These are phyloP conservation scores for Xylaria longipes DNA, from an alignment of 495 filamentous ascomycete species.

Conservation along the genomic window DNA sequence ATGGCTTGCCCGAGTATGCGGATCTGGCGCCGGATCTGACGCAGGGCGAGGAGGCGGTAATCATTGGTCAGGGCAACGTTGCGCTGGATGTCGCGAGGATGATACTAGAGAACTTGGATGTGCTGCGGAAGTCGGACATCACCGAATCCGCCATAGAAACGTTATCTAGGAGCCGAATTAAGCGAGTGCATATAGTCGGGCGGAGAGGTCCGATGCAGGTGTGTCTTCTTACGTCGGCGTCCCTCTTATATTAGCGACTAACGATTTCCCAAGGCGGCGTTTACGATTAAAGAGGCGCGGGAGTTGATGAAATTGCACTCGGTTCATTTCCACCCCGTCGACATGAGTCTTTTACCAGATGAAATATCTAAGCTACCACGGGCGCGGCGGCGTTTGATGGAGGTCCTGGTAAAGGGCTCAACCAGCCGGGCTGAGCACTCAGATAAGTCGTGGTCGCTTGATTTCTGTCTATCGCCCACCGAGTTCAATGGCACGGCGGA, in stretches of 20 bases:
- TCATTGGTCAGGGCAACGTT: conserved; percentile 96
- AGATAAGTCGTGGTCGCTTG: conserved; percentile 78
- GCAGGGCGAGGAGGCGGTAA: conserved; percentile 79
- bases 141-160: conserved; percentile 79
- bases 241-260: background rate
- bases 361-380: conserved; percentile 70
- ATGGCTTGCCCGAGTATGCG: conserved; percentile 86
- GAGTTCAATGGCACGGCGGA: conserved; percentile 63
- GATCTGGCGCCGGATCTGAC: conserved; percentile 77
- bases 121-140: conserved; percentile 83
- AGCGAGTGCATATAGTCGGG: conserved; percentile 82
- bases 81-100: conserved; percentile 93
- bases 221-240: conserved; percentile 10
- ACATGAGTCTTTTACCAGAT: conserved; percentile 66
- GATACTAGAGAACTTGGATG: conserved; percentile 73
- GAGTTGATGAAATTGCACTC: conserved; percentile 81
- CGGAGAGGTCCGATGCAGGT: conserved; percentile 88
- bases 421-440: conserved; percentile 51
- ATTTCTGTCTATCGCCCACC: conserved; percentile 79
- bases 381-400: conserved; percentile 74
- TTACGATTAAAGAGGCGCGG: conserved; percentile 91
- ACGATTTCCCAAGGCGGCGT: conserved; percentile 67
- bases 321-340: conserved; percentile 74
- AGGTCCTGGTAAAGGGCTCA: conserved; percentile 79
- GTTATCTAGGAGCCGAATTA: conserved; percentile 74